phyloP scores from a whole-genome alignment of 768 basidiomycete genomes.

The Mycena floridula region DNA sequence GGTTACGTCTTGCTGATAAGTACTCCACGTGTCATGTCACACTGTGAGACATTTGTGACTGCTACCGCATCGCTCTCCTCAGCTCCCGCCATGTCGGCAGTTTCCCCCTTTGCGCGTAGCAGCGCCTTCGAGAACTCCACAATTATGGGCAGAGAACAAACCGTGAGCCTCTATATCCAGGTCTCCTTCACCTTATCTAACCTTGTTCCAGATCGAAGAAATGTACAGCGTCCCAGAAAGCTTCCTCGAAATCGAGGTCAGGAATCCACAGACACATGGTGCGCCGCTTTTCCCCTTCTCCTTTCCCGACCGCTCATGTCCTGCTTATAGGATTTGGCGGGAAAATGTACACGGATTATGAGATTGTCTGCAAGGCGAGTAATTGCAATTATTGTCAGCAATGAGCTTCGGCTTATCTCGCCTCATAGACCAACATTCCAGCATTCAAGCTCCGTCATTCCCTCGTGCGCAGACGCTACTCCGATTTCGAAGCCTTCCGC shows the following conservation, averaged over 20 bases:
- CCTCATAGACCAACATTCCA: slow-evolving; percentile 97
- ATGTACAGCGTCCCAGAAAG: slow-evolving; percentile 98
- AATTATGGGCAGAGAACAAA: slow-evolving; percentile 48
- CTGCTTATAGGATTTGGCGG: slow-evolving; percentile 78
- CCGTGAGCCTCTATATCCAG: slow-evolving; percentile 37
- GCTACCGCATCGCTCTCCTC: too few relatives aligned
- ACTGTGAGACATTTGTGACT: too few relatives aligned
- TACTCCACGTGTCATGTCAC: too few relatives aligned
- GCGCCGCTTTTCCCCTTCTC: slow-evolving; percentile 12
- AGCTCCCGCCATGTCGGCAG: too few relatives aligned
- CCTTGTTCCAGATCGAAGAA: slow-evolving; percentile 73
- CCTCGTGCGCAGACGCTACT: slow-evolving; percentile 81
- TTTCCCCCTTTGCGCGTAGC: slow-evolving; percentile 62
- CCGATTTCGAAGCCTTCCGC: slow-evolving; percentile 94
- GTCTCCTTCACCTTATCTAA: not conserved
- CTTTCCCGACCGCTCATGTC: slow-evolving; percentile 1
- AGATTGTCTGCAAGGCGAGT: slow-evolving; percentile 91
- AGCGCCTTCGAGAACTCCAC: slow-evolving; percentile 49
- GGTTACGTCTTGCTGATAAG: too few relatives aligned
- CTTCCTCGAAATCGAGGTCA: slow-evolving; percentile 95
- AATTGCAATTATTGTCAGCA: slow-evolving; percentile 2
- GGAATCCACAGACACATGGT: slow-evolving; percentile 98
- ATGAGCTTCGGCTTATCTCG: slow-evolving; percentile 1
- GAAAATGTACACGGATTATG: slow-evolving; percentile 99
- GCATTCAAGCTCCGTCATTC: slow-evolving; percentile 97